Evolutionary conservation across 495 filamentous ascomycete species (phyloP), one percentile per base, ranked within the genome.

Genomic region (Hypomontagnella submonticulosa): DNA sequence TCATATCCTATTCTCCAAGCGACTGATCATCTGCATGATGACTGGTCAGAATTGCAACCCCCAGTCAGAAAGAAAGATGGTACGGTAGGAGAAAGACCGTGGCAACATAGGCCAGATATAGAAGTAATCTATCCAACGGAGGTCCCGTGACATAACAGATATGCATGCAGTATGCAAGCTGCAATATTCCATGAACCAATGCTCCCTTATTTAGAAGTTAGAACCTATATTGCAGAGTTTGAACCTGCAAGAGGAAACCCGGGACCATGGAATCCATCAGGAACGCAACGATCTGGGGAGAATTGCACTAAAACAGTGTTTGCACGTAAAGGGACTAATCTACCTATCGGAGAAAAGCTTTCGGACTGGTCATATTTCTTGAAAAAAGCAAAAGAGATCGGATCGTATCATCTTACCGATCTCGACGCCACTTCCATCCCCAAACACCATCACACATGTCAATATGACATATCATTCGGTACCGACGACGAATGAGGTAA

Each of bases 401-500:
- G 49, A 63, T 69, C 66, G 53, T 60, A 63, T 60, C 49, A 59
- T 54, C 58, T 67, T 41, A 54, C 65, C 65, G 52, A 62, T 62
- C 64, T 48, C 23, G 30, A 43, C 64, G 40, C 33, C 53, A 58
- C 55, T 36, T n/a, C 37, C 13, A 32, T 57, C 57, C 30, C 16
- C 32, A 57, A 52, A 61, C 63, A 12, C 56, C 56, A 56, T 57
- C 37, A 43, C 33, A 46, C 56, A 40, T 19, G 50, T 46, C 51
- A 53, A 47, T 20, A 71, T 68, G 60, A 16, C 57, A 19, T 55
- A 63, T 51, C 69, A 34, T 32, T 48, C 23, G 11, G 81, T 88
- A 1, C 87, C 87, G 8, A 83, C 64, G 4, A 80, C 72, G 4
- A 63, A 67, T 10, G 73, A 88, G 34, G 83, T 90, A 15, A 41